Percentiles rank a stretch among this genome's conserved stretches.
Conservation (phyloP, 805 yeast species). For the Gaillardinia entomophila region DNA sequence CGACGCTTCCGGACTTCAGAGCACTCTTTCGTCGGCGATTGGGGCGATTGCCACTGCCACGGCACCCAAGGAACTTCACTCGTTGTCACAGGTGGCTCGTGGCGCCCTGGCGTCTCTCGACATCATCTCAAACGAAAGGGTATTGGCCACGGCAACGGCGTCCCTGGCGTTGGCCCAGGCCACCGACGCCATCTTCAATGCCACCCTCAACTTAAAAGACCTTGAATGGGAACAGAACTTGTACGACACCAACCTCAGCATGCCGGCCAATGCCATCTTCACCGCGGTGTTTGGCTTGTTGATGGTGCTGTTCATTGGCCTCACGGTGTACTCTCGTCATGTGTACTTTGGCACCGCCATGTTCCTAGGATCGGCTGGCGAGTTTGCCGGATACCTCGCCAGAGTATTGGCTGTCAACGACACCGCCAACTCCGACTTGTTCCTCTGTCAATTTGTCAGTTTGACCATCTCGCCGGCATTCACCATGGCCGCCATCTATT, state of each 20-base stretch:
- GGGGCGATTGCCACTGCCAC: conserved; percentile 11
- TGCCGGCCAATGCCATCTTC: conserved; percentile 55
- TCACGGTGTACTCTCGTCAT: not conserved
- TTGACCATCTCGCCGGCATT: conserved; percentile 9
- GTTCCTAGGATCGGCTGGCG: conserved; percentile 4
- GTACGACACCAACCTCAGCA: conserved; percentile 39
- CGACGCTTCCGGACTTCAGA: conserved; percentile 5
- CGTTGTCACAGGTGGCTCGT: conserved; percentile 8
- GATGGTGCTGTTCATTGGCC: conserved; percentile 1
- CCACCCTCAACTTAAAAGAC: conserved; percentile 12
- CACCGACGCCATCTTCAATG: conserved; percentile 12
- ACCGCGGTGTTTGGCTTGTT: conserved; percentile 49
- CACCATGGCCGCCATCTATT: conserved; percentile 9
- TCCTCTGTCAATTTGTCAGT: conserved; percentile 4
- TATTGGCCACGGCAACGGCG: conserved; percentile 17
- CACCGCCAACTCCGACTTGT: conserved; percentile 9
- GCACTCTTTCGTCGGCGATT: conserved; percentile 8
- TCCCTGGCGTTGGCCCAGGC: conserved; percentile 13
- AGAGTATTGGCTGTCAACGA: conserved; percentile 3
- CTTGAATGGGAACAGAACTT: conserved; percentile 13
- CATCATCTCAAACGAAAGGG: conserved; percentile 12
- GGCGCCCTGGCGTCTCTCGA: conserved; percentile 16
- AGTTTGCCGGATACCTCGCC: conserved; percentile 6
- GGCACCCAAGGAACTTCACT: conserved; percentile 8
- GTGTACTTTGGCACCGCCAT: conserved; percentile 2